Base-by-base conservation (phyloP, 306 rosid species). In the Urtica urens region DNA sequence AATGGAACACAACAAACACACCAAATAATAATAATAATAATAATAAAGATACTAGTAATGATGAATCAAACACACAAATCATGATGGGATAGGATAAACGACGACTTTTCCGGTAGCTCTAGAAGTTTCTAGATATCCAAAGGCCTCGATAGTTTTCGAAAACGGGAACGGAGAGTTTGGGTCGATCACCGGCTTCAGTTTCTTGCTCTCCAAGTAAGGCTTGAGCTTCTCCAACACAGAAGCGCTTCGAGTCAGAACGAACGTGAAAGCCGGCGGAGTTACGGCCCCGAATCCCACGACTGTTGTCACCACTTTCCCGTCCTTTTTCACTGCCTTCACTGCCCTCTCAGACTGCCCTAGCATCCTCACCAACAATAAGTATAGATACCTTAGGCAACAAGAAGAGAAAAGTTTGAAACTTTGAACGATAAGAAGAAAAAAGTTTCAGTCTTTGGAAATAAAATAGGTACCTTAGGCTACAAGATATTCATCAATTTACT, bases 181-280 rank as follows among this genome's bases (percentile, higher is more conserved):
- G 15, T 85, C 87, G 9, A 85, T 24, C 10, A 85, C 19, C 13
- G 95, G 69, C 72, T 68, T 85, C 74, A 80, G 68, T 58, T 82
- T 60, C 47, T 81, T 86, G 70, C 75, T 77, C 52, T 82, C 86
- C 46, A 82, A 64, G 42, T 65, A 77, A 29, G 94, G 81, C 15
- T 53, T 60, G 15, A 77, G 51, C 17, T 77, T 74, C 52, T 86
- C 90, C 23, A 82, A 66, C 5, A 49, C 18, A 4, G 74, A 29
- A 5, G 74, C 79, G 15, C 62, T 67, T 3, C 88, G 74, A 15
- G 80, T 74, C 1, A 83, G 69, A 1, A 28, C 3, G 40, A 69
- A 78, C 0, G 19, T 0, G 12, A 56, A 29, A 11, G 72, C 78
- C 3, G 72, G 72, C 28, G 86, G 69, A 34, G 40, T 2, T 27